phyloP scores from a whole-genome alignment of 2,329 filamentous ascomycete genomes.

The Periconia sp. region DNA sequence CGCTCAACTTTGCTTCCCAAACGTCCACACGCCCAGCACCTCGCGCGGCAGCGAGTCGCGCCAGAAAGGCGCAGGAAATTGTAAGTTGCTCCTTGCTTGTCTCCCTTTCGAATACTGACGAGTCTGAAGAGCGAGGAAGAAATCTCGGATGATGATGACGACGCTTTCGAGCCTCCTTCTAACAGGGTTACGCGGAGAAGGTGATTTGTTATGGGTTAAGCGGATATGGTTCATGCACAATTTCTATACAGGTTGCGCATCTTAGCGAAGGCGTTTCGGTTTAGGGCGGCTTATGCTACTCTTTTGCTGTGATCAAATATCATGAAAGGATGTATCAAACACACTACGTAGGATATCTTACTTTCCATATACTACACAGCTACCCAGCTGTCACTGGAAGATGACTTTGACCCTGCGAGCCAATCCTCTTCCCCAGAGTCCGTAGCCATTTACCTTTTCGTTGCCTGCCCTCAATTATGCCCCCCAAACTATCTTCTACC shows the following conservation, averaged over 20 bases:
- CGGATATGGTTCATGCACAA: not conserved
- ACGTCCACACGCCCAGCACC: conserved; percentile 34
- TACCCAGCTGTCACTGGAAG: no score
- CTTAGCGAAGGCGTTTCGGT: conserved; percentile 24
- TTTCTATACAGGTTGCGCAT: conserved; percentile 13
- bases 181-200: conserved; percentile 28
- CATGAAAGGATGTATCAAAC: no score
- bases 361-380: no score
- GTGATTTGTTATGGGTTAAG: conserved; percentile 8
- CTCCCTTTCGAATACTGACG: not conserved
- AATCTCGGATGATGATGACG: conserved; percentile 45
- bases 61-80: conserved; percentile 43
- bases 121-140: conserved; percentile 44
- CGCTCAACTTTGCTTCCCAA: conserved; percentile 46
- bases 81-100: conserved; percentile 27
- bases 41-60: conserved; percentile 21
- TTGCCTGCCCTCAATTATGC: no score
- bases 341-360: no score
- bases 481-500: not conserved
- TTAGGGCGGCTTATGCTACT: no score
- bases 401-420: no score
- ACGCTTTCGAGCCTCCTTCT: conserved; percentile 43
- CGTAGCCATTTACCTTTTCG: no score
- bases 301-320: no score
- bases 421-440: no score